These are phyloP conservation scores for Potentilla sterilis DNA, from an alignment of 306 rosid species.

Conservation along the genomic window DNA sequence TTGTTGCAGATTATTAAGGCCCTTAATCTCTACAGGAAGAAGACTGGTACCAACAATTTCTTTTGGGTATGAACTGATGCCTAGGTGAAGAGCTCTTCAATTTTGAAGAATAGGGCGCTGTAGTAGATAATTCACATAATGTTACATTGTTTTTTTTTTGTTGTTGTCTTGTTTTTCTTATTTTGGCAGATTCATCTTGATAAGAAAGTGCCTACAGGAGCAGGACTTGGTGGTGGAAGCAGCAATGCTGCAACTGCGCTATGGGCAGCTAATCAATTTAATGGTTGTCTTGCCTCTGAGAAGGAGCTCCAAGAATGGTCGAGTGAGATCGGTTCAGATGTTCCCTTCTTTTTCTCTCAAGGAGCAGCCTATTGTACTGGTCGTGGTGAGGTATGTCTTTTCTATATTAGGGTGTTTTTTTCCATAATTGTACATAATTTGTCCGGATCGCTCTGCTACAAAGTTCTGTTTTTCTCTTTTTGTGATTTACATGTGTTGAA, in stretches of 20 bases:
- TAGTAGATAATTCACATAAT: neutral
- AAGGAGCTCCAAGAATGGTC: slow-evolving; percentile 98
- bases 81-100: neutral
- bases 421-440: neutral
- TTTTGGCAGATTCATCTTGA: slow-evolving; percentile 83
- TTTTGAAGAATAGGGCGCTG: neutral
- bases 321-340: slow-evolving; percentile 92
- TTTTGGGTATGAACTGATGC: slow-evolving; percentile 70
- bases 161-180: no score
- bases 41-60: slow-evolving; percentile 71
- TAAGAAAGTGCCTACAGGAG: slow-evolving; percentile 92
- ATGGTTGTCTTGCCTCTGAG: slow-evolving; percentile 69
- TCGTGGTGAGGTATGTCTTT: slow-evolving; percentile 86
- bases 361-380: slow-evolving; percentile 98
- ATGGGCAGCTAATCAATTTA: slow-evolving; percentile 98
- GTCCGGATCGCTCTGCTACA: neutral
- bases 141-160: slow-evolving; percentile 13
- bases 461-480: neutral
- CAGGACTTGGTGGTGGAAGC: slow-evolving; percentile 99
- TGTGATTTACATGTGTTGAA: neutral
- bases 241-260: slow-evolving; percentile 97
- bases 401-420: neutral
- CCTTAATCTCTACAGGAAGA: slow-evolving; percentile 88
- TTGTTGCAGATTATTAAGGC: slow-evolving; percentile 64
- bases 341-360: slow-evolving; percentile 93